Evolutionary conservation across 805 yeast species (phyloP), one percentile per base, ranked within the genome.

Genomic region (Candida boidinii): DNA sequence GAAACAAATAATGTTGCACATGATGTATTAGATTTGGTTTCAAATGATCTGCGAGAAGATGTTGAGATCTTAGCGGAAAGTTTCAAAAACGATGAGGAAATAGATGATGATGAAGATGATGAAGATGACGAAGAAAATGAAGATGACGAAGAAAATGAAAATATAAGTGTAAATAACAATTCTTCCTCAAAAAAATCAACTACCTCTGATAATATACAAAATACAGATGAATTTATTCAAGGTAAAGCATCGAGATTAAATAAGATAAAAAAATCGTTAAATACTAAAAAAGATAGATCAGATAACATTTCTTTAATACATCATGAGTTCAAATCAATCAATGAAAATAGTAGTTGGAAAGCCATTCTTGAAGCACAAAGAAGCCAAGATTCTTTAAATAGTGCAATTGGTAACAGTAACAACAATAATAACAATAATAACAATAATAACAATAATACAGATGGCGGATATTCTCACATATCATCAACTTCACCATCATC

Each of bases 11-110:
- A 55, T n/a, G 43, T 41, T 45, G 61, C 31, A 51, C 58, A 44
- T 42, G 58, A 35, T 8, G 59, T 64, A 32, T 38, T 65, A 21
- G 39, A 49, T 7, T 29, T 51, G 11, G 64, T 71, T 39, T 41
- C 51, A 12, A 45, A 43, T 7, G 56, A 59, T 3, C 56, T 62
- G 40, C 43, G 37, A 11, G 39, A 42, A 11, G 48, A 48, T n/a
- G 45, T 58, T 31, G 56, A 50, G 28, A 44, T 44, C 10, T 37
- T 62, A 6, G 46, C 57, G 37, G 44, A 50, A 7, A 46, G 52
- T 19, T 49, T 59, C 33, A 39, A 37, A 26, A 38, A n/a, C n/a
- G n/a, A n/a, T n/a, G n/a, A n/a, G n/a, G n/a, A n/a, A n/a, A 43
- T 44, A 25, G 54, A 49, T 15, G 49, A 51, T 23, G 49, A 50